Evolutionary conservation across 2,329 filamentous ascomycete genomes (phyloP).

Genomic region (Sporothrix mexicana): DNA sequence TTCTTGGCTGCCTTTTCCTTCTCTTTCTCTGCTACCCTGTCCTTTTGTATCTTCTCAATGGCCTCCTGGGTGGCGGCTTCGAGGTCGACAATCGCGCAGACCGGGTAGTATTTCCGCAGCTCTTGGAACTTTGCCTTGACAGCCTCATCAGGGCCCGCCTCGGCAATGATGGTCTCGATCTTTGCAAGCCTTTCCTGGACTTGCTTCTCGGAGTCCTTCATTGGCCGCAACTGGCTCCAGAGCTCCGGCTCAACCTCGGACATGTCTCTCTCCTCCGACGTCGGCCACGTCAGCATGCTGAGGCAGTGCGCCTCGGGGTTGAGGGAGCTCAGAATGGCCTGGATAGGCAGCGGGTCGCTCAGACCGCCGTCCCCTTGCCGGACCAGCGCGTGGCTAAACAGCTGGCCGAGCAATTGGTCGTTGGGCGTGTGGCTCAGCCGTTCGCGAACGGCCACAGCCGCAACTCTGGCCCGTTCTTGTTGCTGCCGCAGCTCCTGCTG

Average conservation of each 20-base stretch:
- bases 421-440: too few species aligned
- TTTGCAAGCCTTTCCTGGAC: too few species aligned
- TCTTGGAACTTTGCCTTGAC: background rate
- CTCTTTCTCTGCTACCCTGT: constrained; percentile 52
- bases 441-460: too few species aligned
- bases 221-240: too few species aligned
- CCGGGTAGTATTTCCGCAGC: constrained; percentile 50
- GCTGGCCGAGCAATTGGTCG: too few species aligned
- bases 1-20: constrained; percentile 47
- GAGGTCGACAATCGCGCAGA: constrained; percentile 75
- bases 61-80: constrained; percentile 35
- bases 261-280: too few species aligned
- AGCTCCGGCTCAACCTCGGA: too few species aligned
- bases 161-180: background rate
- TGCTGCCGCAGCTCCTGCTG: too few species aligned
- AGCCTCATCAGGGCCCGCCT: background rate
- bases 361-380: constrained; percentile 47
- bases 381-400: constrained; percentile 44
- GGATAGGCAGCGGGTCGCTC: constrained; percentile 49
- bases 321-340: constrained; percentile 50
- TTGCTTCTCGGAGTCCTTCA: too few species aligned
- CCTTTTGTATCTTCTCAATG: constrained; percentile 41
- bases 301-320: constrained; percentile 47
- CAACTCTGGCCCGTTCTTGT: too few species aligned
- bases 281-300: constrained; percentile 51